phyloP scores from a whole-genome alignment of 2,329 filamentous ascomycete species.

The Fusarium nurragi region DNA sequence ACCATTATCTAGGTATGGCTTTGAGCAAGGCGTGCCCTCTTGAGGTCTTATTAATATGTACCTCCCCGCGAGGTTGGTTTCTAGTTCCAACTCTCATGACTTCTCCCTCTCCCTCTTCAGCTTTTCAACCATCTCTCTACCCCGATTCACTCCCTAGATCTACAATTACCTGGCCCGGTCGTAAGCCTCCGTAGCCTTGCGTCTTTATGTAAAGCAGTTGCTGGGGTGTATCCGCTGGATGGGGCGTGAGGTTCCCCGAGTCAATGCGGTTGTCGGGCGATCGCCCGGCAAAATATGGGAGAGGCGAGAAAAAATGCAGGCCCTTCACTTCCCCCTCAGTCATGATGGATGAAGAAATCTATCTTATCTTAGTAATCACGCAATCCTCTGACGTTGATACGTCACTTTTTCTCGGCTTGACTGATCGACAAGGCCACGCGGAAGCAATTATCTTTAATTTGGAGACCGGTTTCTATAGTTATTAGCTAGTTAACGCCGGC shows the following conservation, averaged over 20 bases:
- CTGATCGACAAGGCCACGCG: not conserved
- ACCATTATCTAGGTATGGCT: not conserved
- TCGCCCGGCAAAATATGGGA: slow-evolving; percentile 43
- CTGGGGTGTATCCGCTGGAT: slow-evolving; percentile 26
- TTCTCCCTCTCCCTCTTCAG: not conserved
- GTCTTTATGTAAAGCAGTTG: slow-evolving; percentile 10
- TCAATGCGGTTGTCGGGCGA: slow-evolving; percentile 44
- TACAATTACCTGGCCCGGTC: not conserved
- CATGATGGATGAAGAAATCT: slow-evolving; percentile 31
- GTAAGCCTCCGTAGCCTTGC: slow-evolving; percentile 23
- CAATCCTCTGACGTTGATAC: slow-evolving; percentile 26
- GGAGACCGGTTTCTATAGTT: not conserved
- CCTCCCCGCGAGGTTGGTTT: not conserved
- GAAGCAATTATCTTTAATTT: not conserved
- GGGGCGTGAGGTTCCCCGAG: slow-evolving; percentile 21
- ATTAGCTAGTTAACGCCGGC: no score
- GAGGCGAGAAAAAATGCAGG: slow-evolving; percentile 6
- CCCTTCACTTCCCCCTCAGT: slow-evolving; percentile 29
- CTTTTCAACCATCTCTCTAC: not conserved
- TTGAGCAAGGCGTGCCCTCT: not conserved
- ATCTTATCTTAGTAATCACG: slow-evolving; percentile 35
- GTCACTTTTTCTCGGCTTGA: slow-evolving; percentile 1
- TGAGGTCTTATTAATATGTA: not conserved
- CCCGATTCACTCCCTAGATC: not conserved
- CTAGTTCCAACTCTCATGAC: not conserved